Evolutionary conservation across 192 early-diverging fungal genomes (phyloP).

Genomic region (Obelidium mucronatum): DNA sequence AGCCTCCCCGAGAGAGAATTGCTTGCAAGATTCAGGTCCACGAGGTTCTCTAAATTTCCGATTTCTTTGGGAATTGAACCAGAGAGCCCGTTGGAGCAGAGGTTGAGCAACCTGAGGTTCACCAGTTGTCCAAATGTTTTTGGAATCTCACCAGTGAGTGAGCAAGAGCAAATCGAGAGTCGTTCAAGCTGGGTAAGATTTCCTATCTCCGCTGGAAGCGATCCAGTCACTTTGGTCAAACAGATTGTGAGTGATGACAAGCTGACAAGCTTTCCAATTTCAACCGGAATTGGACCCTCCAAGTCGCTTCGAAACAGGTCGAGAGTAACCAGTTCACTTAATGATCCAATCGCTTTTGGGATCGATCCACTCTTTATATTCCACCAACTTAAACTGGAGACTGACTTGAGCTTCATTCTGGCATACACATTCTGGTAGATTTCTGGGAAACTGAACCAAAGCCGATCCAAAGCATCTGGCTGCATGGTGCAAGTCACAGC

Average conservation of each 20-base stretch:
- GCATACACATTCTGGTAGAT: background rate
- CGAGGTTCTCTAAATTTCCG: background rate
- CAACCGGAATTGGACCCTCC: no score
- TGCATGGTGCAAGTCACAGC: background rate
- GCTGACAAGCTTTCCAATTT: no score
- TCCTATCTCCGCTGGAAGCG: background rate
- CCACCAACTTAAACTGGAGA: background rate
- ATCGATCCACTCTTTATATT: background rate
- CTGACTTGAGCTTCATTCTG: background rate
- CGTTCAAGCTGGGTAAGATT: background rate
- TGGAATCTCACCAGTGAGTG: background rate
- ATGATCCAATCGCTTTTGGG: background rate
- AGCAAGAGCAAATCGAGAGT: background rate
- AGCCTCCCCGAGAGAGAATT: background rate
- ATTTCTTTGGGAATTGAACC: background rate
- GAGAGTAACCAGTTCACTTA: background rate
- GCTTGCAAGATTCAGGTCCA: background rate
- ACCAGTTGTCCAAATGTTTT: background rate
- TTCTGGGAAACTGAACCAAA: background rate
- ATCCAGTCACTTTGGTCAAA: background rate
- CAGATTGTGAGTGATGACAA: no score
- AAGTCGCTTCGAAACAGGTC: background rate
- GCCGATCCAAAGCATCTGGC: background rate
- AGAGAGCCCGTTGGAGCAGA: background rate
- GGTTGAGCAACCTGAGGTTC: background rate